Base-by-base conservation (phyloP, 2,329 filamentous ascomycete genomes). In the Cercospora sp. region DNA sequence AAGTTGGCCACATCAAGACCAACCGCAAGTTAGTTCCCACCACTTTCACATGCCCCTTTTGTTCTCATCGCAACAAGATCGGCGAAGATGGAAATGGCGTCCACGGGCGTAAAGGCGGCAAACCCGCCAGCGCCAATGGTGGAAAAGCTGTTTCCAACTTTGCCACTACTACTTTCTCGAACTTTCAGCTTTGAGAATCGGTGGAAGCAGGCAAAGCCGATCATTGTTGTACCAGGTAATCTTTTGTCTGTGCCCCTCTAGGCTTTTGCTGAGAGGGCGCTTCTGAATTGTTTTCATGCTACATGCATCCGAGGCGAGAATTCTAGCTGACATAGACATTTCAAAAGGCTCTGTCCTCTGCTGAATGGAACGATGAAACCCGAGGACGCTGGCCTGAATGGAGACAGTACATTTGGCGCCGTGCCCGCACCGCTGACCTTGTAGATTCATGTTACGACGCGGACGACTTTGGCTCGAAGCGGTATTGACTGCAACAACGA, bases 1-100 rank as follows among this genome's bases (percentile, higher is more conserved):
- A 95, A 80, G 91, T 97, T 65, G 95, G 95, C 34, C 95, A 99
- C 78, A 99, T 99, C 85, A 97, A 97, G 82, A 98, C 94, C 59
- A 98, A 98, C 85, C 97, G 97, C 84, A 98, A 97, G 93, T 95
- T 87, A 82, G 85, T 81, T 74, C 55, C 28, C 51, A 72, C 71
- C 59, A 60, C 72, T 43, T 78, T 72, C 32, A 28, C 53, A 53
- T 69, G 67, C 40, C 64, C 67, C 61, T 57, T 62, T 63, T 73
- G 71, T 65, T 64, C 58, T 66, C 18, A 51, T 26, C 66, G 65
- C 34, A 67, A 66, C 32, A 63, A 64, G 53, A 67, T 59, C 34
- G 61, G 63, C 61, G 61, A 53, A 63, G 53, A 61, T 45, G 71
- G 60, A 49, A 67, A 66, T 49, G 61, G 70, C 67, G 61, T 65